Evolutionary conservation across 176 grass and related monocot genomes (phyloP), one percentile per base, ranked within the genome.

Genomic region (Musa itinerans): DNA sequence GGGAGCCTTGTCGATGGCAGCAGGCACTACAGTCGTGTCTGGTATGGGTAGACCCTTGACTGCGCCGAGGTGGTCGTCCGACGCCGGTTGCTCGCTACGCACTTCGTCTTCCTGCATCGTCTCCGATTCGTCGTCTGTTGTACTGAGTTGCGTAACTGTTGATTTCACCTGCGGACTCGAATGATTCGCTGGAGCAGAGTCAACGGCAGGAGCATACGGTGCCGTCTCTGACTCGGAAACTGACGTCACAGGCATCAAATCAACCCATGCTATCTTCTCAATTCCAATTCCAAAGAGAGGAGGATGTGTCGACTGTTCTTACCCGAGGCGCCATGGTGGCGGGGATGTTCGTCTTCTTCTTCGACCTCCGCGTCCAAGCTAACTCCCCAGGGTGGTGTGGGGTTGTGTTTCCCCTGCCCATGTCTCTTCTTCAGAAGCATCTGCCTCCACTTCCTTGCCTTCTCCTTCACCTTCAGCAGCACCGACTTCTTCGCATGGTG

Each of bases 381-480:
- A 2, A 24, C 10, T 62, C 27, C 14, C 51, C 50, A 2, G 15
- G n/a, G 8, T 21, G 1, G 58, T 1, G 52, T 20, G 67, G 80
- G 53, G 11, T 49, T 76, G 29, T 74, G 75, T 11, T 68, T 14
- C 55, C 56, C 78, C 17, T 89, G 57, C 22, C 63, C 72, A 0
- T 81, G 64, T 26, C 58, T 82, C 61, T 79, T 82, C 56, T 76
- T 78, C 50, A 73, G 50, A 62, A 97, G 70, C 54, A 73, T 83
- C 52, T 76, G 78, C 84, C 88, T 93, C 68, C 92, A 77, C 82
- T 82, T 93, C 72, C 89, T 93, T 63, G 92, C 90, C 83, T 90
- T 90, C 2, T 93, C 89, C 81, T 93, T 97, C n/a, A 93, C 85
- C 81, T 93, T 93, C 65, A 51, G 77, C 71, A 93, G 20, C 55